Evolutionary conservation across 805 yeast species (phyloP), one percentile per base, ranked within the genome.

Genomic region (Barnettozyma californica): DNA sequence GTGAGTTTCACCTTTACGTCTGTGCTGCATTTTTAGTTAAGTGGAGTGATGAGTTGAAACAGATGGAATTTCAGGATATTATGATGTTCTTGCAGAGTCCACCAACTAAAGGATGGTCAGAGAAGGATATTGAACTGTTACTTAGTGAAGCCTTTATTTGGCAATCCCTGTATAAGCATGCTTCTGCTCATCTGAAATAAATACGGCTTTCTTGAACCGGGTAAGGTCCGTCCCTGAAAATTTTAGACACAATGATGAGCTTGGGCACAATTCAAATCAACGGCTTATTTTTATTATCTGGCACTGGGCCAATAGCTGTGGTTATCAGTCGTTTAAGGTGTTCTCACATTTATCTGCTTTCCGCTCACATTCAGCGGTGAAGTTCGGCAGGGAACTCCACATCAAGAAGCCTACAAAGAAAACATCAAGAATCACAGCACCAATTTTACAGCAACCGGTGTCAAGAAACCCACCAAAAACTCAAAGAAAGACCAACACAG

Each of bases 71-170:
- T 64, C 98, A 94, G 68, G 98, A 89, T 53, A 87, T 90, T 33
- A 81, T 94, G 69, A 84, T 95, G 65, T 92, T 88, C 61, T 70
- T 94, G 43, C 99, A 94, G 66, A 87, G 85, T 52, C 84, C 91
- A 9, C 97, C 97, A 23, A 94, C 98, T 0, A 70, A 74, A 43
- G 69, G 74, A 35, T 94, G 99, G 99, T 75, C 75, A 2, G 95
- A 87, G 53, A 84, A 84, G 62, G 97, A 94, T 58, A 81, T 94
- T 38, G 98, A 94, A 67, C 75, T 94, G 71, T 75, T 94, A 68
- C 68, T 94, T 48, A 89, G 97, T 68, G 97, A 94, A 66, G 99
- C 98, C 0, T 94, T 81, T 65, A 89, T 94, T 60, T 94, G 97
- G 97, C 97, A 91, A 68, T 82, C 92, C 47, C 71, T 94, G 36